Base-by-base conservation (phyloP, 2,329 filamentous ascomycete genomes). In the Diplodia seriata region DNA sequence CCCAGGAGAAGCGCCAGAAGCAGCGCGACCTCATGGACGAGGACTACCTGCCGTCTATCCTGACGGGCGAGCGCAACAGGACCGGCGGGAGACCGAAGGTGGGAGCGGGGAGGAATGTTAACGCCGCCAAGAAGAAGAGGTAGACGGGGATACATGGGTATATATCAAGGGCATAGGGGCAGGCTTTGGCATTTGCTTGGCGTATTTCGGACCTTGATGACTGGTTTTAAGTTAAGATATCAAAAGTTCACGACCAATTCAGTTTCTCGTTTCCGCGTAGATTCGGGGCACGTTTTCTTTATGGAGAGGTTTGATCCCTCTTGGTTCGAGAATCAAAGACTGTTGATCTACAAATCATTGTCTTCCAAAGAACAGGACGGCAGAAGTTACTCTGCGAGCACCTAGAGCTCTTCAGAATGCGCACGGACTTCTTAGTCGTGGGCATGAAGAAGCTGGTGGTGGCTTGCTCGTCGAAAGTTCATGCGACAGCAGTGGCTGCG, bases 21-120 rank as follows among this genome's bases (percentile, higher is more conserved):
- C 88, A 91, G 77, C 89, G 88, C 75, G 93, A 97, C 79, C 81
- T 97, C 68, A 96, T 98, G 94, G 94, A 98, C 76, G 90, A 96
- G 76, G 94, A 99, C 79, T 97, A 94, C 77, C 80, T 98, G 70
- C 95, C 95, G 0, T 85, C 88, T 40, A 91, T 99, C 57, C 76
- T 99, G 75, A 95, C 89, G 0, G 95, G 95, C 0, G 89, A 94
- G 74, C 85, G 94, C 72, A 85, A 82, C 8, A 86, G 86, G 55
- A 81, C 81, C 4, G 86, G 87, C 2, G 91, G 90, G 0, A 90
- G 87, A 79, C 87, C 92, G 69, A 90, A 88, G 75, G 89, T 98
- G 12, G 95, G 95, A 9, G 93, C 92, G 12, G 95, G 95, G 9
- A 88, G 89, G 76, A 93, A 90, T 75, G 87, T 98, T 64, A 99